phyloP scores from a whole-genome alignment of 306 rosid species.

The Gynostemma pentaphyllum region DNA sequence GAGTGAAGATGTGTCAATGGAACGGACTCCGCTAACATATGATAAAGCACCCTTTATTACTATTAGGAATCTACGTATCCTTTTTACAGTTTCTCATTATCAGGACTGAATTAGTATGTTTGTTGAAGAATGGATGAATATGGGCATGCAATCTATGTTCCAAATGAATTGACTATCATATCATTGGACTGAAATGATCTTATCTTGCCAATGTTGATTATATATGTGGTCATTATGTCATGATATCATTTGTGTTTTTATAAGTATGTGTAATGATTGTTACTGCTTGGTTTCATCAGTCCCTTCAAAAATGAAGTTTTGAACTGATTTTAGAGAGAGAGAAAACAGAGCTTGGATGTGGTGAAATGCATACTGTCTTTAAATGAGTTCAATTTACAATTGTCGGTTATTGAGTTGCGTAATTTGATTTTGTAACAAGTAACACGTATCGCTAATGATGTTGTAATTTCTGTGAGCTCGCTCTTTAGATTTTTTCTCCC shows the following conservation, averaged over 20 bases:
- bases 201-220: background rate
- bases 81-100: background rate
- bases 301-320: background rate
- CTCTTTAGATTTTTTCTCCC: too few relatives aligned
- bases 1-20: conserved; percentile 22
- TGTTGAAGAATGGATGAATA: background rate
- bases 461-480: too few relatives aligned
- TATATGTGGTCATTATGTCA: background rate
- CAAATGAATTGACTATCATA: background rate
- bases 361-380: too few relatives aligned
- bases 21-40: background rate
- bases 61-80: background rate
- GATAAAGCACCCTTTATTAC: background rate
- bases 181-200: background rate
- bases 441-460: too few relatives aligned
- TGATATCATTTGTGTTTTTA: background rate
- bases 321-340: background rate
- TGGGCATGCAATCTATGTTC: background rate
- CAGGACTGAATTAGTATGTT: background rate
- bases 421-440: background rate
- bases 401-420: background rate
- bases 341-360: background rate
- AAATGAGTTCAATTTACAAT: background rate
- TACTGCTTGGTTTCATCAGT: too few relatives aligned
- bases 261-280: too few relatives aligned